A percentile compares a stretch with the other conserved stretches of the same genome.
Conservation (phyloP, 305 asterid species). For the Fraxinus dipetala region DNA sequence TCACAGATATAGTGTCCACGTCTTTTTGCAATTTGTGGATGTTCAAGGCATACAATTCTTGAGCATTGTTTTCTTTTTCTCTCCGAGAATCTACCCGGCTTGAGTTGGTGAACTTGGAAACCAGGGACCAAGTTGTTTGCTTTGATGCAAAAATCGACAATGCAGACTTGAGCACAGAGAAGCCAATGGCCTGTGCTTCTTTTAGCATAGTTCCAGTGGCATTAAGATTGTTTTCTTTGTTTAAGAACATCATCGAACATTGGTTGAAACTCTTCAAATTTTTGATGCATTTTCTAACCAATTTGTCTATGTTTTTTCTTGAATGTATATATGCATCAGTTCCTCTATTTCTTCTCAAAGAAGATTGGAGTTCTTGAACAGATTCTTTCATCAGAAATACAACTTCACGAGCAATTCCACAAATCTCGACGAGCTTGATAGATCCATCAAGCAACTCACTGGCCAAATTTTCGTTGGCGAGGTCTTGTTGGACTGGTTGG, state of each 20-base stretch:
- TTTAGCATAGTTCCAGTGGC: constrained; percentile 18
- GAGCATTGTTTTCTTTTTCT: neutral
- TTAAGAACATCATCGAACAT: neutral
- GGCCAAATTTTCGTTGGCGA: constrained; percentile 1
- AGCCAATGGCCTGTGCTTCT: constrained; percentile 23
- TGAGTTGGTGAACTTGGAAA: constrained; percentile 17
- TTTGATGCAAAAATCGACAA: constrained; percentile 17
- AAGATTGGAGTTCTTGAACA: constrained; percentile 27
- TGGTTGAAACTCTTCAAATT: constrained; percentile 23
- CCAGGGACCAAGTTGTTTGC: constrained; percentile 22
- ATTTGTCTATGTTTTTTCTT: constrained; percentile 22
- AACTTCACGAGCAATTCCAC: constrained; percentile 11
- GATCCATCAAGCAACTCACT: constrained; percentile 38
- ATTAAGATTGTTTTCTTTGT: neutral
- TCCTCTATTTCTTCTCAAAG: constrained; percentile 24
- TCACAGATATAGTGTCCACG: neutral
- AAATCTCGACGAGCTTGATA: constrained; percentile 19
- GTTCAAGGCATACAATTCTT: constrained; percentile 4
- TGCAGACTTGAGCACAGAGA: neutral
- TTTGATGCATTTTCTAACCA: constrained; percentile 21
- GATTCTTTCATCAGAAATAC: constrained; percentile 20
- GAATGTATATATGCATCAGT: constrained; percentile 21
- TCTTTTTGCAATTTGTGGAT: constrained; percentile 5
- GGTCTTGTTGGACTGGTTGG: constrained; percentile 23
- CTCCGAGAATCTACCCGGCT: neutral